A percentile compares a stretch with the other conserved stretches of the same genome.
Evolutionary conservation across 2,329 filamentous ascomycete genomes (phyloP).

Genomic region (Thielaviopsis ethacetica): DNA sequence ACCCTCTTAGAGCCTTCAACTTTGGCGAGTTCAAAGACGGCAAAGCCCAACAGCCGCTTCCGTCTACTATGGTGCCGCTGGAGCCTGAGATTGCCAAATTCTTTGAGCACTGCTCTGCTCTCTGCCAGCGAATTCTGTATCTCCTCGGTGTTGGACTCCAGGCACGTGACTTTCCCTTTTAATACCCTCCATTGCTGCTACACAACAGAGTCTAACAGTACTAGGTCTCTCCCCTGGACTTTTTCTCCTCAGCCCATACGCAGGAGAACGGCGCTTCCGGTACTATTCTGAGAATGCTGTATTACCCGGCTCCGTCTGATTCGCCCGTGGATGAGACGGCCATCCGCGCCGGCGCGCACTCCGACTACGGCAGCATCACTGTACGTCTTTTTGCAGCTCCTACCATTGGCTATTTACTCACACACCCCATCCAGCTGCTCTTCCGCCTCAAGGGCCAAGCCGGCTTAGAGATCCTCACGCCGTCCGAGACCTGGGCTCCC

Average conservation of each 20-base stretch:
- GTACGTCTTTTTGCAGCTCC: slow-evolving; percentile 7
- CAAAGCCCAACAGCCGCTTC: slow-evolving; percentile 63
- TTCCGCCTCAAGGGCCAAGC: slow-evolving; percentile 78
- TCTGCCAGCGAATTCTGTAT: slow-evolving; percentile 57
- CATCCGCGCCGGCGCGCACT: slow-evolving; percentile 79
- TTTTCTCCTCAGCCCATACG: slow-evolving; percentile 38
- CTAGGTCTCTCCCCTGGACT: slow-evolving; percentile 27
- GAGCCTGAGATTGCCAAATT: slow-evolving; percentile 50
- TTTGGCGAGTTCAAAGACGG: slow-evolving; percentile 59
- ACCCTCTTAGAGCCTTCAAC: slow-evolving; percentile 60
- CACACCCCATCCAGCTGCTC: slow-evolving; percentile 32
- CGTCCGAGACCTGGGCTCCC: slow-evolving; percentile 38
- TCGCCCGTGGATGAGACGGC: slow-evolving; percentile 19
- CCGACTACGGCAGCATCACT: slow-evolving; percentile 61
- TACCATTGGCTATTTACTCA: no score
- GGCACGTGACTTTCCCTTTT: slow-evolving; percentile 23
- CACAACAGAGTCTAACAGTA: slow-evolving; percentile 15
- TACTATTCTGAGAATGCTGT: slow-evolving; percentile 52
- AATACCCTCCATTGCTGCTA: background rate
- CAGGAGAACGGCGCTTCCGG: slow-evolving; percentile 29
- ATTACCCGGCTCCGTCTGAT: slow-evolving; percentile 42
- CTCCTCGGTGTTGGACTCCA: slow-evolving; percentile 66
- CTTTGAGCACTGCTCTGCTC: slow-evolving; percentile 48
- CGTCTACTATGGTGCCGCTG: slow-evolving; percentile 41
- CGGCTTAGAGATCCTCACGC: slow-evolving; percentile 66